phyloP scores from a whole-genome alignment of 2,329 filamentous ascomycete genomes.

The Fusarium siculi region DNA sequence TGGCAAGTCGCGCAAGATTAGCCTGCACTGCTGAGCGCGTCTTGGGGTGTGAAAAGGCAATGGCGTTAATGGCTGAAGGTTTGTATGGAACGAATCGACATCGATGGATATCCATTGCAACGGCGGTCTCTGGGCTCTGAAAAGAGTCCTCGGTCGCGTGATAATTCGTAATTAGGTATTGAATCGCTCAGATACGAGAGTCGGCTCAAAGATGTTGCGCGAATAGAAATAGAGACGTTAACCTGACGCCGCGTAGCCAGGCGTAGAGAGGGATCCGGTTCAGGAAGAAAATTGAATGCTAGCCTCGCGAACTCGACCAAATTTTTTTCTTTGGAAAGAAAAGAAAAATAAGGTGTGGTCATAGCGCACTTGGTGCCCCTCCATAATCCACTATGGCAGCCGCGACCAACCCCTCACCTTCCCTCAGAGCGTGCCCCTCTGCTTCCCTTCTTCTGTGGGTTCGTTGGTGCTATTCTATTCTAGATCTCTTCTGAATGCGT shows the following conservation, averaged over 20 bases:
- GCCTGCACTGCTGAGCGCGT: constrained; percentile 59
- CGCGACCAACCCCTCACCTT: constrained; percentile 31
- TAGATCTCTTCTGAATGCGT: constrained; percentile 30
- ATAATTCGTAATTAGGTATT: neutral
- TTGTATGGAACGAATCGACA: constrained; percentile 96
- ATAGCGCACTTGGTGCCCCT: constrained; percentile 47
- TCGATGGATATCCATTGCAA: constrained; percentile 90
- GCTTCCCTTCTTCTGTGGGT: constrained; percentile 9
- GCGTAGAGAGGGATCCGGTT: constrained; percentile 38
- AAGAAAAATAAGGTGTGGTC: constrained; percentile 48
- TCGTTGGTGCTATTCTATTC: constrained; percentile 20
- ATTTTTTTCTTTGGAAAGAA: constrained; percentile 46
- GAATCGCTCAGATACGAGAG: neutral
- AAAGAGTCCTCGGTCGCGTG: constrained; percentile 12
- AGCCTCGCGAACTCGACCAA: constrained; percentile 44
- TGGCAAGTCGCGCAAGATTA: constrained; percentile 77
- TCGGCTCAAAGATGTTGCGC: constrained; percentile 3
- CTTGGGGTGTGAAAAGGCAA: constrained; percentile 87
- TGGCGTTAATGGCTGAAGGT: constrained; percentile 89
- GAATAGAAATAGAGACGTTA: constrained; percentile 8
- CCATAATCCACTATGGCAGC: constrained; percentile 40
- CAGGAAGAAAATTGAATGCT: constrained; percentile 48
- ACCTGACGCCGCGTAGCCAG: constrained; percentile 43
- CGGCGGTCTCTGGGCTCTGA: constrained; percentile 6
- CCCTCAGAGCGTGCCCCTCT: constrained; percentile 21